Conservation (phyloP, 2,329 filamentous ascomycete species). For the Penicillium nordicum region DNA sequence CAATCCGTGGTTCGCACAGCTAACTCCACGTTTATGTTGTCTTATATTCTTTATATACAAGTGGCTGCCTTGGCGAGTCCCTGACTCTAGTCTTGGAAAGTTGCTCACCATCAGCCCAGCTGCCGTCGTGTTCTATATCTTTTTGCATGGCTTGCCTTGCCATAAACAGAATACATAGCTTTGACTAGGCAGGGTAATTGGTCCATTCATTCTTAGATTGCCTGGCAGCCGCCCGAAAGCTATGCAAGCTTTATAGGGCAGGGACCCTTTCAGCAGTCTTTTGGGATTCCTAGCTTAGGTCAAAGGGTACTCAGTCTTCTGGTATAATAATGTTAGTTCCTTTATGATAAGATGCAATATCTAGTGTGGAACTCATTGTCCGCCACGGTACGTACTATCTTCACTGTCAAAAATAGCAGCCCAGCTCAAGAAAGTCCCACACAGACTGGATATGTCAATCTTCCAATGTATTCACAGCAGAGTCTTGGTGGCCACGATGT, state of each 20-base stretch:
- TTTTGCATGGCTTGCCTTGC: too few species aligned
- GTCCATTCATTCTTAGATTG: neutral
- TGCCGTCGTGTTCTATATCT: too few species aligned
- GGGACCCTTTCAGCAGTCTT: neutral
- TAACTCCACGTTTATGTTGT: neutral
- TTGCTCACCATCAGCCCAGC: neutral
- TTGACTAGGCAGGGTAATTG: neutral
- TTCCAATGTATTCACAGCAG: neutral
- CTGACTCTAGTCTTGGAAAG: neutral
- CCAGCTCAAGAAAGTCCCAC: neutral
- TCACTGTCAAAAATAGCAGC: neutral
- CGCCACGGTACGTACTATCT: neutral
- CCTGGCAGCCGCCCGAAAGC: neutral
- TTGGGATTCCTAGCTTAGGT: too few species aligned
- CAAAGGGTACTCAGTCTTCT: too few species aligned
- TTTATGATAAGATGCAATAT: too few species aligned
- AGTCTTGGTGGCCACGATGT: neutral
- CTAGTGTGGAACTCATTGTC: neutral
- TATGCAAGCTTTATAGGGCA: neutral
- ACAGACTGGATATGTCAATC: neutral
- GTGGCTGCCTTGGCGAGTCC: too few species aligned
- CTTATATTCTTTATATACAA: neutral
- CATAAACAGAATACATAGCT: too few species aligned
- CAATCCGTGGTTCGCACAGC: neutral
- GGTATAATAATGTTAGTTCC: too few species aligned